Conservation (phyloP, 495 filamentous ascomycete species). For the Penicillium pulvis region DNA sequence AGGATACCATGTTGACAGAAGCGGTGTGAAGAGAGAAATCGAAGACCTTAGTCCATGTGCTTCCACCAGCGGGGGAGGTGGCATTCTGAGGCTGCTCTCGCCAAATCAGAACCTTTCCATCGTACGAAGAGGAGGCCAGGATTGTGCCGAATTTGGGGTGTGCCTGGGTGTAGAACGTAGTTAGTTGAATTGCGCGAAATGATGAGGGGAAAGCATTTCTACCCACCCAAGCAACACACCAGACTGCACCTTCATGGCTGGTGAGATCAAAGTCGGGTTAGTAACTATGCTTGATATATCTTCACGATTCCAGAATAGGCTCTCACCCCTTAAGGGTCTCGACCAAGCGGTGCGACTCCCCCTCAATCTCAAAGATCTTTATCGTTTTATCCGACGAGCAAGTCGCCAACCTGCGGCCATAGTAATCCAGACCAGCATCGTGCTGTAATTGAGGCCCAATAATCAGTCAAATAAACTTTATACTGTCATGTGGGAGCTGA, state of each 20-base stretch:
- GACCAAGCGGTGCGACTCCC: conserved; percentile 83
- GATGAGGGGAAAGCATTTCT: conserved; percentile 2
- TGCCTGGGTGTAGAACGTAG: conserved; percentile 51
- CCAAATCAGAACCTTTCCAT: conserved; percentile 98
- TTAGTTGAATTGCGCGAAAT: conserved; percentile 20
- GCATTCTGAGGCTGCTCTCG: conserved; percentile 70
- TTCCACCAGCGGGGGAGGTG: conserved; percentile 47
- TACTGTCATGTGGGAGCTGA: background rate
- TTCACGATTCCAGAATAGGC: conserved; percentile 13
- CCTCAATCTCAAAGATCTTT: conserved; percentile 98
- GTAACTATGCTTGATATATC: background rate
- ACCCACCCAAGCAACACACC: conserved; percentile 89
- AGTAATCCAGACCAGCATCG: conserved; percentile 97
- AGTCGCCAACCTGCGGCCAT: conserved; percentile 92
- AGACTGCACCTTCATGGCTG: conserved; percentile 93
- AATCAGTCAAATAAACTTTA: conserved; percentile 14
- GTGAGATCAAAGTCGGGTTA: conserved; percentile 8
- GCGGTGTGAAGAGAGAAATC: conserved; percentile 90
- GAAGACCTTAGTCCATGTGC: conserved; percentile 78
- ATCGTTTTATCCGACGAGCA: conserved; percentile 98
- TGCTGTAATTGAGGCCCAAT: conserved; percentile 57
- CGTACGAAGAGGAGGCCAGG: conserved; percentile 89
- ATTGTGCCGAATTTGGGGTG: conserved; percentile 99
- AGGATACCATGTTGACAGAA: conserved; percentile 92
- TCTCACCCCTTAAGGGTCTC: conserved; percentile 94